Evolutionary conservation across 139 green algal genomes (phyloP).

Genomic region (Zygnema cylindricum): DNA sequence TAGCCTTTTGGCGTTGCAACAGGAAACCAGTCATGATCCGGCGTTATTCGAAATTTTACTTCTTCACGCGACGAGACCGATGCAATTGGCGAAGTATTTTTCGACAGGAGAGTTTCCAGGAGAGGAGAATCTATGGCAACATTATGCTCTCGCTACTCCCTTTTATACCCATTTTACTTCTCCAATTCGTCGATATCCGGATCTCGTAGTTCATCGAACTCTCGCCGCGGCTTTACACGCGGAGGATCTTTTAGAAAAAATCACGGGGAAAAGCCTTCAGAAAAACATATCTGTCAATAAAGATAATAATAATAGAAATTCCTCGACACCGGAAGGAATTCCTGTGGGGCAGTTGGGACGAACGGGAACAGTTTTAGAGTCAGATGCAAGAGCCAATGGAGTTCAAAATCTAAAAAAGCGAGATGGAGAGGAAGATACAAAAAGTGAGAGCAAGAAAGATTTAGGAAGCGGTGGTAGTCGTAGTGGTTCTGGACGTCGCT

Average conservation of each 20-base stretch:
- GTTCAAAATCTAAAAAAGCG: background rate
- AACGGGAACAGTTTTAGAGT: background rate
- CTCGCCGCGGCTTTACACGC: constrained; percentile 62
- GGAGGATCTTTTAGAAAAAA: constrained; percentile 33
- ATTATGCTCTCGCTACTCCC: constrained; percentile 65
- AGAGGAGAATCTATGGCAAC: constrained; percentile 53
- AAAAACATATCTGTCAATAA: constrained; percentile 25
- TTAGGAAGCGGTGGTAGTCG: background rate
- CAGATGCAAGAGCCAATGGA: no score
- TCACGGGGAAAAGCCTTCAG: constrained; percentile 10
- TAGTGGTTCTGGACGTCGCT: background rate
- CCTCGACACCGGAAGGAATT: background rate
- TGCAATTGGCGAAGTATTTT: constrained; percentile 79
- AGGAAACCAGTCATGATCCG: constrained; percentile 8
- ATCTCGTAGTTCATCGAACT: constrained; percentile 69
- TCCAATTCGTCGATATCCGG: constrained; percentile 70
- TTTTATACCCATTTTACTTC: constrained; percentile 74
- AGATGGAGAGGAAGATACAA: background rate
- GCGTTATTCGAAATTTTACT: constrained; percentile 71
- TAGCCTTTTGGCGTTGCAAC: constrained; percentile 26
- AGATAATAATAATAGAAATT: background rate
- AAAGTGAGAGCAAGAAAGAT: background rate
- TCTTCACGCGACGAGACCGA: constrained; percentile 85
- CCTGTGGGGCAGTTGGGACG: background rate
- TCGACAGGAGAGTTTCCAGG: constrained; percentile 51